Evolutionary conservation across 2,329 filamentous ascomycete genomes (phyloP).

Genomic region (Paecilomyces fulvus): DNA sequence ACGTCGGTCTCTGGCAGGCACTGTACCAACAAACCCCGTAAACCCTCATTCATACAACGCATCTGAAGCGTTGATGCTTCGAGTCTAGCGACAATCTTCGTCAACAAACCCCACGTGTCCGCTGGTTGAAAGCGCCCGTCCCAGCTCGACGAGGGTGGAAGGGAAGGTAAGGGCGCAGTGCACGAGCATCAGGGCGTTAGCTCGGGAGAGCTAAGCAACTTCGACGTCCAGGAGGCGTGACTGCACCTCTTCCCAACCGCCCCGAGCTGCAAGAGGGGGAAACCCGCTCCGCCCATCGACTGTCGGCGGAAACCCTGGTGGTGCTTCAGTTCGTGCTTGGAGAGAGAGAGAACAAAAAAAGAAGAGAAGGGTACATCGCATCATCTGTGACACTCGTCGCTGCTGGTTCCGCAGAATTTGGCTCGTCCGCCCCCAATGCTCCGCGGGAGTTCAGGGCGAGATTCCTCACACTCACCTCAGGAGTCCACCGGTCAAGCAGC

Average conservation of each 20-base stretch:
- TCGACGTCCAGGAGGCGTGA: constrained; percentile 18
- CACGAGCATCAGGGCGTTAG: constrained; percentile 18
- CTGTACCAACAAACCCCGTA: neutral
- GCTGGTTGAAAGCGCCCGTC: neutral
- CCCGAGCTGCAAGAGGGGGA: constrained; percentile 2
- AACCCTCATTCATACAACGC: no score
- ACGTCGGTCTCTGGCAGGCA: neutral
- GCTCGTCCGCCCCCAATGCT: constrained; percentile 24
- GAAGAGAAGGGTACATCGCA: neutral
- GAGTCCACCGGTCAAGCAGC: constrained; percentile 20
- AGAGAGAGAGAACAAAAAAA: neutral
- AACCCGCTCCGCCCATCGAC: constrained; percentile 4
- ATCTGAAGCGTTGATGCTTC: no score
- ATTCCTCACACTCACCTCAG: constrained; percentile 21
- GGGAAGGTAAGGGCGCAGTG: constrained; percentile 8
- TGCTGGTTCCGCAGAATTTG: constrained; percentile 10
- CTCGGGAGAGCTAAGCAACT: constrained; percentile 15
- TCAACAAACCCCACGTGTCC: neutral
- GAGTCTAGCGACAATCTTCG: no score
- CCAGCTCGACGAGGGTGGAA: neutral
- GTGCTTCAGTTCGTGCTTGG: constrained; percentile 9
- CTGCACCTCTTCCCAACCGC: constrained; percentile 7
- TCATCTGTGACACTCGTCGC: neutral
- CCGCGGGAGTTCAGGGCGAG: constrained; percentile 24
- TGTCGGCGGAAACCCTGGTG: constrained; percentile 15